A percentile compares a stretch with the other conserved stretches of the same genome.
Conservation (phyloP, 2,329 filamentous ascomycete species). For the Aspergillus unguis region DNA sequence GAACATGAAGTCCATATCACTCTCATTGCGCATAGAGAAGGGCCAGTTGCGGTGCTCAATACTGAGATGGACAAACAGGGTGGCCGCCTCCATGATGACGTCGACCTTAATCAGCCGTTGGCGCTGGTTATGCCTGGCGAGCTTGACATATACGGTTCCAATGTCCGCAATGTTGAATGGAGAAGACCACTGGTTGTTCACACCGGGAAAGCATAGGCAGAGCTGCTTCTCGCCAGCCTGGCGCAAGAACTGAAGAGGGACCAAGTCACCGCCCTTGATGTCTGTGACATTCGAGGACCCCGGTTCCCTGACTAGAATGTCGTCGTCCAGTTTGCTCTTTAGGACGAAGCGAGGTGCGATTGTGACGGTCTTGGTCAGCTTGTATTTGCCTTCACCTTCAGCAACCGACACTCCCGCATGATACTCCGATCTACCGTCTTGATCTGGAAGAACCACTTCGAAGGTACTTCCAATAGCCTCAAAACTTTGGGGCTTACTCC, state of each 20-base stretch:
- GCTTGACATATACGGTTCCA: slow-evolving; percentile 87
- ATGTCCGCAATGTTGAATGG: slow-evolving; percentile 97
- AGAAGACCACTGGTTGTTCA: slow-evolving; percentile 96
- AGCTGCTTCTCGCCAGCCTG: slow-evolving; percentile 81
- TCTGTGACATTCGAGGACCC: slow-evolving; percentile 83
- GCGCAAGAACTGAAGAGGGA: slow-evolving; percentile 86
- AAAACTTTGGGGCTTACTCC: slow-evolving; percentile 98
- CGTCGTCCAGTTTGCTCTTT: slow-evolving; percentile 87
- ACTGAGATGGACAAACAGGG: slow-evolving; percentile 87
- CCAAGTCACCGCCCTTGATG: slow-evolving; percentile 71
- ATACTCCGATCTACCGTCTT: slow-evolving; percentile 71
- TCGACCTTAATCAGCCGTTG: slow-evolving; percentile 86
- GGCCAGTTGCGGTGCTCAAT: slow-evolving; percentile 95
- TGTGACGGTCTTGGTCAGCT: slow-evolving; percentile 92
- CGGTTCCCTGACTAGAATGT: slow-evolving; percentile 84
- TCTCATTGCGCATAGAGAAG: slow-evolving; percentile 98
- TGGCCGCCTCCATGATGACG: slow-evolving; percentile 86
- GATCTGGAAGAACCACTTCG: slow-evolving; percentile 77
- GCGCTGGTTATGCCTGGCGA: slow-evolving; percentile 83
- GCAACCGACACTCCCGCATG: slow-evolving; percentile 86
- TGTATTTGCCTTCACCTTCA: slow-evolving; percentile 95
- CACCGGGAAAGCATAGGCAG: slow-evolving; percentile 85
- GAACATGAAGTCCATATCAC: slow-evolving; percentile 93
- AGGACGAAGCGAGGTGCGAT: slow-evolving; percentile 89
- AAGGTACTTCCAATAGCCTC: slow-evolving; percentile 93